These are phyloP conservation scores for Phaffomyces opuntiae DNA, from an alignment of 805 yeast species.

Conservation along the genomic window DNA sequence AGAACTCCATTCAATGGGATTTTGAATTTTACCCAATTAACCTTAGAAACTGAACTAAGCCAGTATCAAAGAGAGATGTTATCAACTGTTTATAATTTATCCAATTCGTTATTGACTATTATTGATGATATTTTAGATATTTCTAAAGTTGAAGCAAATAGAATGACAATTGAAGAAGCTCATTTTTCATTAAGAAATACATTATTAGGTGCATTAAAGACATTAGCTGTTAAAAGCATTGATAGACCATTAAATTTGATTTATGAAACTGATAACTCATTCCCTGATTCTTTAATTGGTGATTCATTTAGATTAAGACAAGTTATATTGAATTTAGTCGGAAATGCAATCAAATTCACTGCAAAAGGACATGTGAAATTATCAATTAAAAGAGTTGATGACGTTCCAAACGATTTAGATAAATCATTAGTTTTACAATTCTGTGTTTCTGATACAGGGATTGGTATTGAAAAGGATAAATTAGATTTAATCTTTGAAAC, in stretches of 20 bases:
- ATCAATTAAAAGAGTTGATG: constrained; percentile 52
- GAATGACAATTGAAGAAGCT: constrained; percentile 88
- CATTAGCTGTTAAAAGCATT: constrained; percentile 83
- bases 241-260: constrained; percentile 77
- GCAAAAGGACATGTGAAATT: constrained; percentile 76
- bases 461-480: constrained; percentile 82
- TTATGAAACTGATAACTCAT: constrained; percentile 77
- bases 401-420: constrained; percentile 14
- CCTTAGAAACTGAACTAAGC: constrained; percentile 81
- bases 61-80: constrained; percentile 91
- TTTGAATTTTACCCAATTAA: constrained; percentile 86
- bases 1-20: constrained; percentile 92
- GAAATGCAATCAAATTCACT: constrained; percentile 86
- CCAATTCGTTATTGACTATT: constrained; percentile 77
- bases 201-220: constrained; percentile 83
- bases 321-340: constrained; percentile 79
- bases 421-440: constrained; percentile 56
- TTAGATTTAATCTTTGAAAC: constrained; percentile 82
- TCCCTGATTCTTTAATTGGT: constrained; percentile 82
- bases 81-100: constrained; percentile 81
- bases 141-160: constrained; percentile 87
- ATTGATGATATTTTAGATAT: constrained; percentile 89
- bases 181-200: constrained; percentile 83
- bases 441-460: constrained; percentile 87
- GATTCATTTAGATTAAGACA: constrained; percentile 86